phyloP scores from a whole-genome alignment of 1,284 basidiomycete species.

The Irpex sp. region DNA sequence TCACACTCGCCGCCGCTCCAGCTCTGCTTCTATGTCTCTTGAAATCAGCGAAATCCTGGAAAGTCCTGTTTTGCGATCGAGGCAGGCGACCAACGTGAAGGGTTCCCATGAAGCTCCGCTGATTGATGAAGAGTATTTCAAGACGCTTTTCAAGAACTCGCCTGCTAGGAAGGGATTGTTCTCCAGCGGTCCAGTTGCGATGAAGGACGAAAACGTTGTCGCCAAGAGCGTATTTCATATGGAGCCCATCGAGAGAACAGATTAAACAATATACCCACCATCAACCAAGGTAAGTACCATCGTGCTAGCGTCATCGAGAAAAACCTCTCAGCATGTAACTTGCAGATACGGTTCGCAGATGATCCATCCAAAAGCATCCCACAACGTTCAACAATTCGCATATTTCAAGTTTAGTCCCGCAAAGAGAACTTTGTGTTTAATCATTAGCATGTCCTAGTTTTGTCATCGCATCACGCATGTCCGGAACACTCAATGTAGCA shows the following conservation, averaged over 20 bases:
- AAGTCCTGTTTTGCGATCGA: conserved; percentile 19
- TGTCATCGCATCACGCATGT: neutral
- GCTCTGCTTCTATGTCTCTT: conserved; percentile 11
- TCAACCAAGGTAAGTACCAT: too few relatives aligned
- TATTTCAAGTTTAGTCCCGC: neutral
- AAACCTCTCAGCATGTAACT: too few relatives aligned
- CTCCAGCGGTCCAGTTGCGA: neutral
- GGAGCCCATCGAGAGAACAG: too few relatives aligned
- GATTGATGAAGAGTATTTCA: neutral
- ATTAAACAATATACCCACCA: too few relatives aligned
- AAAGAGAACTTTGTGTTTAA: neutral
- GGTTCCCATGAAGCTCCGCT: neutral
- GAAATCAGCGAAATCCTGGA: conserved; percentile 24
- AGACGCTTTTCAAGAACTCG: neutral
- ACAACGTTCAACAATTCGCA: too few relatives aligned
- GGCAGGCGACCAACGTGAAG: conserved; percentile 3
- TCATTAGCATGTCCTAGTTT: neutral
- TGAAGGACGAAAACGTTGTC: neutral
- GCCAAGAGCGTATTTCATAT: neutral
- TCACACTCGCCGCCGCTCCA: neutral
- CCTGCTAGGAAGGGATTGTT: neutral
- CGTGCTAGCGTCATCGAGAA: too few relatives aligned
- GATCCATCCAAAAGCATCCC: too few relatives aligned
- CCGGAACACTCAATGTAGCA: neutral
- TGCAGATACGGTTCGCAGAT: too few relatives aligned